Conservation (phyloP, 179 eudicot species). For the Spergularia azorica region DNA sequence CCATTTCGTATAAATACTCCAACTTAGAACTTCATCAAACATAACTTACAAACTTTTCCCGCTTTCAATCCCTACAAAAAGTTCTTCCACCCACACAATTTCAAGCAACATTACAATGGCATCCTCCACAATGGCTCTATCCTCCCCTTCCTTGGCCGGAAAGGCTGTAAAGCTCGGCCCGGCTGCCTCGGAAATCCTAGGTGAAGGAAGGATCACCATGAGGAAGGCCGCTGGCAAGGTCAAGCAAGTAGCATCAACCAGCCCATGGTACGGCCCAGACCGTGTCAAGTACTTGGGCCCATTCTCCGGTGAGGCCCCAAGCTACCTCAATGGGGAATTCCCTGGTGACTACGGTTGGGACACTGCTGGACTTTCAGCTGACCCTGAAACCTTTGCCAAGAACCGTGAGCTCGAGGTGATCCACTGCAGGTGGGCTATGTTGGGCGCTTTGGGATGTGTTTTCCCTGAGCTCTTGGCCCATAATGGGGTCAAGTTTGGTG, state of each 20-base stretch:
- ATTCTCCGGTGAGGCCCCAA: conserved; percentile 63
- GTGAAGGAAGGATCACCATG: conserved; percentile 8
- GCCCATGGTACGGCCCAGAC: conserved; percentile 88
- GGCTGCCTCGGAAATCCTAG: no score
- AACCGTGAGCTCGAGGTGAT: conserved; percentile 43
- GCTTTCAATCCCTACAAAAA: no score
- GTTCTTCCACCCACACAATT: no score
- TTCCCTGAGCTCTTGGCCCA: conserved; percentile 43
- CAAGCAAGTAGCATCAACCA: conserved; percentile 37
- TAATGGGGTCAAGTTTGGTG: conserved; percentile 43
- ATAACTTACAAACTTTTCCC: no score
- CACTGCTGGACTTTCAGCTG: conserved; percentile 43
- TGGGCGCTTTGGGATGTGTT: conserved; percentile 43
- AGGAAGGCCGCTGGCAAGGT: conserved; percentile 7
- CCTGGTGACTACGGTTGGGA: conserved; percentile 58
- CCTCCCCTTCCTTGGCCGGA: no score
- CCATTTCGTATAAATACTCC: no score
- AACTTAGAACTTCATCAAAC: no score
- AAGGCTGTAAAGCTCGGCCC: no score
- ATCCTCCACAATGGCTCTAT: no score
- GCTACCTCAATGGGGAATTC: conserved; percentile 69
- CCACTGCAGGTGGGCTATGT: conserved; percentile 43
- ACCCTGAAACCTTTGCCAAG: conserved; percentile 36
- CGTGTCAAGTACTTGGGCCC: conserved; percentile 72
- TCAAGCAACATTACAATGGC: no score